Conservation (phyloP, 2,329 filamentous ascomycete genomes). For the Trichophaea hybrida region DNA sequence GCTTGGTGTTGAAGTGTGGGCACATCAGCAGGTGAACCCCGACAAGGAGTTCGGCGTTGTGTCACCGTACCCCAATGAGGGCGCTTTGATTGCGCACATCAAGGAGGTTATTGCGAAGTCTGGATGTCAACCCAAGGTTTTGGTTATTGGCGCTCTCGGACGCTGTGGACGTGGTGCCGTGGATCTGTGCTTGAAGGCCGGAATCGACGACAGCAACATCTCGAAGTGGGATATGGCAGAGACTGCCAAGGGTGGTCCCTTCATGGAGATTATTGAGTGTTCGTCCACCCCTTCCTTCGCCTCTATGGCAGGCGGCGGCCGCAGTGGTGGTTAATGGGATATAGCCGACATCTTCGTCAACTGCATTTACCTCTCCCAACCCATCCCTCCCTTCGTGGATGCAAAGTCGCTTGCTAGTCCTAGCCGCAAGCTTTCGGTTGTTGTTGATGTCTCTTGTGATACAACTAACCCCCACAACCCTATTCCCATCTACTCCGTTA, state of each 20-base stretch:
- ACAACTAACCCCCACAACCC: conserved; percentile 59
- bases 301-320: too few species aligned
- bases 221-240: conserved; percentile 65
- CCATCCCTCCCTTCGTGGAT: conserved; percentile 72
- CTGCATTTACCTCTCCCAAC: conserved; percentile 70
- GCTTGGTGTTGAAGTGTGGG: conserved; percentile 65
- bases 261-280: conserved; percentile 56
- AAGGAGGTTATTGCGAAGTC: conserved; percentile 53
- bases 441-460: conserved; percentile 67
- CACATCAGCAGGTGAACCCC: conserved; percentile 62
- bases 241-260: conserved; percentile 62
- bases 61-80: conserved; percentile 56
- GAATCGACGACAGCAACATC: conserved; percentile 55
- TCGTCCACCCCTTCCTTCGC: too few species aligned
- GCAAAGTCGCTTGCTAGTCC: conserved; percentile 50
- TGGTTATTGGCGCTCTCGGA: conserved; percentile 74
- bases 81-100: conserved; percentile 56
- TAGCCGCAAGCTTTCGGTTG: conserved; percentile 59
- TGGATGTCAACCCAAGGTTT: conserved; percentile 54
- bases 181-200: conserved; percentile 61
- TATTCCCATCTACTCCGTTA: conserved; percentile 68
- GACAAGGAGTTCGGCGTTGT: conserved; percentile 41
- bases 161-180: conserved; percentile 76
- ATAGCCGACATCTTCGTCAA: conserved; percentile 59
- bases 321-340: conserved; percentile 2